A percentile compares a stretch with the other conserved stretches of the same genome.
Evolutionary conservation across 257 asterid species (phyloP).

Genomic region (Penstemon davidsonii): DNA sequence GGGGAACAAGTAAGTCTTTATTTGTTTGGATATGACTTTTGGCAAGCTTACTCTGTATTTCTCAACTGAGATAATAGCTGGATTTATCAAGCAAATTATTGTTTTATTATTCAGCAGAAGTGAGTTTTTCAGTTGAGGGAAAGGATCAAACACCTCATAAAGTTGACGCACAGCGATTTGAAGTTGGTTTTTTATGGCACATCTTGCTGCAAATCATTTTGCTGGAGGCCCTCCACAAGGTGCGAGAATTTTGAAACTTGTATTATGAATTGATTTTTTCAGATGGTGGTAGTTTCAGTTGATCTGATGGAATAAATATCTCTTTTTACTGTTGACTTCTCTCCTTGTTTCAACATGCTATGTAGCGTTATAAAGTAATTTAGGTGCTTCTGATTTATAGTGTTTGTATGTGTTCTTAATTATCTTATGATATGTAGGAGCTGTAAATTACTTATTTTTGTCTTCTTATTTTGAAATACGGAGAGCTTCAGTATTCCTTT

Average conservation of each 20-base stretch:
- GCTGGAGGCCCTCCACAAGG: conserved; percentile 65
- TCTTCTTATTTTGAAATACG: neutral
- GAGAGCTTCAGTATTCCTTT: conserved; percentile 4
- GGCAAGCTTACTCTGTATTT: conserved; percentile 7
- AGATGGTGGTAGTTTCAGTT: conserved; percentile 8
- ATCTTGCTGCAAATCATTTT: conserved; percentile 50
- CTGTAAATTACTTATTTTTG: neutral
- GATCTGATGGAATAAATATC: neutral
- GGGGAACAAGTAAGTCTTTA: conserved; percentile 29
- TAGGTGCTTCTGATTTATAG: neutral
- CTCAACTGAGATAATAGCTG: conserved; percentile 13
- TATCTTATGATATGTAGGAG: neutral
- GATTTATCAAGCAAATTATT: conserved; percentile 7
- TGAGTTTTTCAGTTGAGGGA: conserved; percentile 28
- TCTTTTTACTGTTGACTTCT: neutral
- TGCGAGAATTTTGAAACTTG: conserved; percentile 26
- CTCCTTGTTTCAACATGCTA: conserved; percentile 18
- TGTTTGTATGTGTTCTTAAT: neutral
- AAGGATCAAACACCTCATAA: conserved; percentile 9
- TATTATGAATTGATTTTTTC: conserved; percentile 18
- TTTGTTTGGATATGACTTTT: conserved; percentile 26
- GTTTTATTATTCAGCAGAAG: conserved; percentile 28
- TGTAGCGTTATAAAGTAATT: neutral
- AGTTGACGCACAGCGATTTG: conserved; percentile 25
- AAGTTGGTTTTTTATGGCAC: conserved; percentile 59